phyloP scores from a whole-genome alignment of 306 rosid species.

The Pyrus communis region DNA sequence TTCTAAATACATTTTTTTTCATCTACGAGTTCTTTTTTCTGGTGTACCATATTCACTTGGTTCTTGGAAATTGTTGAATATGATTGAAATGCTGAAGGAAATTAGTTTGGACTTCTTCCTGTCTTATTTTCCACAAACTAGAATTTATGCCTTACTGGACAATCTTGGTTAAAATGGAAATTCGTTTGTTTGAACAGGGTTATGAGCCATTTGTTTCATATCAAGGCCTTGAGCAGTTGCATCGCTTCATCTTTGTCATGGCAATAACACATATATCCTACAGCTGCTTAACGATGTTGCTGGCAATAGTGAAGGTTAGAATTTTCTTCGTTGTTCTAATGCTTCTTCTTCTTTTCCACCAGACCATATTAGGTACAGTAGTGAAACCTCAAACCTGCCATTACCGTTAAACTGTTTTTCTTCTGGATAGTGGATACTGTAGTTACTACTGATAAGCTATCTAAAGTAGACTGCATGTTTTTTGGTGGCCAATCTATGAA shows the following conservation, averaged over 20 bases:
- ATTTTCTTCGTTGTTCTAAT: background rate
- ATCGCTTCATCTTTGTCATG: slow-evolving; percentile 96
- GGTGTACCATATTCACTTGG: background rate
- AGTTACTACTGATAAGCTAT: background rate
- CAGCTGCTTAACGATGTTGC: slow-evolving; percentile 95
- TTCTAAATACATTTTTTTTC: background rate
- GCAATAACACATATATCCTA: slow-evolving; percentile 90
- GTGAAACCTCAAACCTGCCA: background rate
- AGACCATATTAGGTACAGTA: background rate
- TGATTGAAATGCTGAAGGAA: background rate
- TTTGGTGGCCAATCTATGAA: background rate
- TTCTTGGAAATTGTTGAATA: background rate
- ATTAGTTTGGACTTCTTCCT: background rate
- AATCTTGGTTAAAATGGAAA: slow-evolving; percentile 8
- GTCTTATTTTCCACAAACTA: background rate
- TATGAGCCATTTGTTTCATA: slow-evolving; percentile 89
- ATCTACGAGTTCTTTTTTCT: background rate
- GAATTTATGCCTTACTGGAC: background rate
- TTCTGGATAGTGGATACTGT: background rate
- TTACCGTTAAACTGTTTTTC: background rate
- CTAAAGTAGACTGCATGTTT: background rate
- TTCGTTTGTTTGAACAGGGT: slow-evolving; percentile 48
- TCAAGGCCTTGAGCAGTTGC: slow-evolving; percentile 97
- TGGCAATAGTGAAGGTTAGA: slow-evolving; percentile 89
- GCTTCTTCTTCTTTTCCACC: background rate